These are phyloP conservation scores for Cryptococcus sp. DNA, from an alignment of 1,284 basidiomycete species.

Conservation along the genomic window DNA sequence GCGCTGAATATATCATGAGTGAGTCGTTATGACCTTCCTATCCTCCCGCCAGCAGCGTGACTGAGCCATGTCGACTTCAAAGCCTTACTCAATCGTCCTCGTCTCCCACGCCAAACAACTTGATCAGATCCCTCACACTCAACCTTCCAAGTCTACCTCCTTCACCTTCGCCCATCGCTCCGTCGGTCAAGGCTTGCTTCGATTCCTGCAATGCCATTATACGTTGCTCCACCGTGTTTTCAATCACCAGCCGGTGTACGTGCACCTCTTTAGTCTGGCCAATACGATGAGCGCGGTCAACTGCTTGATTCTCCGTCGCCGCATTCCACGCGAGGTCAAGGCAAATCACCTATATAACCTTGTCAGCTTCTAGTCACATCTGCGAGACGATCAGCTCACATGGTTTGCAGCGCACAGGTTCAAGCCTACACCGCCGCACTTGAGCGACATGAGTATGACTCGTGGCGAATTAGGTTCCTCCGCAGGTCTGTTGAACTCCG, in stretches of 20 bases:
- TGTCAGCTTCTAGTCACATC: slow-evolving; percentile 6
- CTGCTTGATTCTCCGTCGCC: slow-evolving; percentile 48
- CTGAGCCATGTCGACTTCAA: too few relatives aligned
- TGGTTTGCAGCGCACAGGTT: slow-evolving; percentile 46
- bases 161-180: slow-evolving; percentile 52
- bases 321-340: slow-evolving; percentile 51
- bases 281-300: slow-evolving; percentile 71
- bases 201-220: slow-evolving; percentile 33
- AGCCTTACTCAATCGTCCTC: neutral
- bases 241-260: slow-evolving; percentile 73
- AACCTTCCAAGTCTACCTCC: slow-evolving; percentile 34
- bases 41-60: too few relatives aligned
- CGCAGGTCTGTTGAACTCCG: slow-evolving; percentile 33
- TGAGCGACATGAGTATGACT: slow-evolving; percentile 52
- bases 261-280: slow-evolving; percentile 83
- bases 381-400: slow-evolving; percentile 22
- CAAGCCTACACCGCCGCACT: slow-evolving; percentile 48
- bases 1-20: too few relatives aligned
- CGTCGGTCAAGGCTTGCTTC: slow-evolving; percentile 51
- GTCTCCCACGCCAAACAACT: slow-evolving; percentile 20
- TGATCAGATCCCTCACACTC: slow-evolving; percentile 30
- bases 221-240: slow-evolving; percentile 49
- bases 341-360: slow-evolving; percentile 26
- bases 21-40: too few relatives aligned
- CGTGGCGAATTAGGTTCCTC: slow-evolving; percentile 26